Base-by-base conservation (phyloP, 2,329 filamentous ascomycete genomes). In the Xylaria arbuscula region DNA sequence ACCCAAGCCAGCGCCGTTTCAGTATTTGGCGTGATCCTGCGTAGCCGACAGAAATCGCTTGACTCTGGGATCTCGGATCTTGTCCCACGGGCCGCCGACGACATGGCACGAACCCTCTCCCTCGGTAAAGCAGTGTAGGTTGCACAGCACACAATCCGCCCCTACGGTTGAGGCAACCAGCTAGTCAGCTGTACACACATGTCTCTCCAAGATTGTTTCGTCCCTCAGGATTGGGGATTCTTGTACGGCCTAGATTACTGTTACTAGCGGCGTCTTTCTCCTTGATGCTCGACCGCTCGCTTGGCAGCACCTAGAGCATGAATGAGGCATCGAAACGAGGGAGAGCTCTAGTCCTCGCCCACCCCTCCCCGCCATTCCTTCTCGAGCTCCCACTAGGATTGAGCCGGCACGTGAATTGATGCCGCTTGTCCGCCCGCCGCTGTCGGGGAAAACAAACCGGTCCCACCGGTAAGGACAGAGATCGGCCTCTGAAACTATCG, bases 1-100 rank as follows among this genome's bases (percentile, higher is more conserved):
- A 74, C 63, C 62, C 63, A 64, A 72, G 71, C 71, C 69, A 64
- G 66, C 70, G 67, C 62, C 63, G 74, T 75, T 75, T 75, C 74
- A 75, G 73, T 67, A 71, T 72, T 74, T 65, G 70, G 62, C 34
- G 54, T 65, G 28, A 50, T 62, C 57, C 64, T 64, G 64, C 66
- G 15, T 68, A 53, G 66, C 63, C 42, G 63, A 67, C 66, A 47
- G 11, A 32, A 28, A 34, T 59, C 61, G 58, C 50, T 28, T 55
- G 50, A 40, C 51, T 59, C 28, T 50, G 40, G 64, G 22, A 38
- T 40, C 50, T 47, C 24, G 66, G 62, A 55, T 63, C 60, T 28
- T 59, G 65, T 55, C 63, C 66, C 61, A 67, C 54, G 65, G 65
- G 57, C 62, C 62, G 38, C 38, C 55, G 17, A 57, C 55, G 13